Base-by-base conservation (phyloP, 306 rosid genomes). In the Prunus dulcis region DNA sequence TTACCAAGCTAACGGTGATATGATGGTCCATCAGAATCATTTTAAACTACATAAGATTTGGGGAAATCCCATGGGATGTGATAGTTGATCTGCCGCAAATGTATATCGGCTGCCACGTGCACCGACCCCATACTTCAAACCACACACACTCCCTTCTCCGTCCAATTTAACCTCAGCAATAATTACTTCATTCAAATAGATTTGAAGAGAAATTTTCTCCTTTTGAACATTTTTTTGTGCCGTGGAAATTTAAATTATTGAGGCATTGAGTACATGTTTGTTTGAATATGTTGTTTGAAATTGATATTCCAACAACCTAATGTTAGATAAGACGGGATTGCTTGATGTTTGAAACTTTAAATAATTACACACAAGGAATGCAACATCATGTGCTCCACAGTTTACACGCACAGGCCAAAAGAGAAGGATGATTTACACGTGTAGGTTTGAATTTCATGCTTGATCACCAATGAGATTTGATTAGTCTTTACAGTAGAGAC, bases 61-160 rank as follows among this genome's bases (percentile, higher is more conserved):
- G 23, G 67, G 23, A 43, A 25, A 56, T 72, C 67, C 53, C 68
- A 73, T 73, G 27, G 2, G 77, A 58, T 72, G 67, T 58, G 68
- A 56, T 17, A 43, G 45, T 41, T 73, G 12, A 50, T 34, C 25
- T 73, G 56, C 45, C 67, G 60, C 11, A 13, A 58, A 23, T 58
- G 52, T 19, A 43, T 58, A 2, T 22, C 52, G 18, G 25, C 51
- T 15, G 55, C 15, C 46, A 22, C 67, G 7, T 1, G 43, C 65
- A 71, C 61, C 14, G 53, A 56, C 22, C 25, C 22, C 6, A 17
- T 6, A 2, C 9, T 52, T 7, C 22, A 18, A 52, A 52, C n/a
- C 57, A 52, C 7, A 52, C 56, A 1, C 9, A 15, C 57, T 15
- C 10, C 19, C 10, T 18, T 15, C 2, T 0, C 3, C 43, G 2